Percentiles rank a stretch among this genome's conserved stretches.
These are phyloP conservation scores for Umbelopsis sp. DNA, from an alignment of 192 early-diverging fungal genomes.

Conservation along the genomic window DNA sequence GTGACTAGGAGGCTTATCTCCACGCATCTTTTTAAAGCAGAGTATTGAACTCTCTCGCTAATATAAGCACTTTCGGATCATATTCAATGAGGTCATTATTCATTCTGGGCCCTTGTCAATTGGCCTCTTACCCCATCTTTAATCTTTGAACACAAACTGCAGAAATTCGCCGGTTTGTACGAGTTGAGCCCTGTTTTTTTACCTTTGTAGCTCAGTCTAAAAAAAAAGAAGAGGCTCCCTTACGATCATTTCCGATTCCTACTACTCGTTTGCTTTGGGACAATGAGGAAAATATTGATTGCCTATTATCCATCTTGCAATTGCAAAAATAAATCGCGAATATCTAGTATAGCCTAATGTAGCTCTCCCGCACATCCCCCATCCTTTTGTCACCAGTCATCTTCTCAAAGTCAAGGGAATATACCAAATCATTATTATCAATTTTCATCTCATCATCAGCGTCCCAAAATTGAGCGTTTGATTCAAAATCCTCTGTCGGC, in stretches of 20 bases:
- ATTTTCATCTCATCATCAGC: too few relatives aligned
- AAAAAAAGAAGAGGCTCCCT: too few relatives aligned
- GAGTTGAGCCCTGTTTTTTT: neutral
- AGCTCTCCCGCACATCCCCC: neutral
- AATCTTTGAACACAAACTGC: neutral
- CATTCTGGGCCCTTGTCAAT: conserved; percentile 19
- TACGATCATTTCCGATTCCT: conserved; percentile 18
- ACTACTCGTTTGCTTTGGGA: too few relatives aligned
- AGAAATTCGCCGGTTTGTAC: conserved; percentile 4
- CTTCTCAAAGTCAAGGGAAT: too few relatives aligned
- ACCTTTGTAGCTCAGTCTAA: neutral
- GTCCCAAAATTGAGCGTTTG: neutral
- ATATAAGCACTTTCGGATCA: conserved; percentile 20
- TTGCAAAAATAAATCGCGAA: neutral
- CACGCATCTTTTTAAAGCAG: neutral
- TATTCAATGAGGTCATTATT: conserved; percentile 18
- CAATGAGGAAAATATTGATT: too few relatives aligned
- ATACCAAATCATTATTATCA: neutral
- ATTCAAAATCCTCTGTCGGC: conserved; percentile 6
- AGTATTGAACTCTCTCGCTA: neutral
- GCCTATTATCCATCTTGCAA: too few relatives aligned
- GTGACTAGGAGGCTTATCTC: conserved; percentile 21
- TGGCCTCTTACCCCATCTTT: neutral
- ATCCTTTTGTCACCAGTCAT: neutral
- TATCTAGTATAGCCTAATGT: conserved; percentile 9